phyloP scores from a whole-genome alignment of 352 stramenopile genomes.

The Globisporangium emineosum region DNA sequence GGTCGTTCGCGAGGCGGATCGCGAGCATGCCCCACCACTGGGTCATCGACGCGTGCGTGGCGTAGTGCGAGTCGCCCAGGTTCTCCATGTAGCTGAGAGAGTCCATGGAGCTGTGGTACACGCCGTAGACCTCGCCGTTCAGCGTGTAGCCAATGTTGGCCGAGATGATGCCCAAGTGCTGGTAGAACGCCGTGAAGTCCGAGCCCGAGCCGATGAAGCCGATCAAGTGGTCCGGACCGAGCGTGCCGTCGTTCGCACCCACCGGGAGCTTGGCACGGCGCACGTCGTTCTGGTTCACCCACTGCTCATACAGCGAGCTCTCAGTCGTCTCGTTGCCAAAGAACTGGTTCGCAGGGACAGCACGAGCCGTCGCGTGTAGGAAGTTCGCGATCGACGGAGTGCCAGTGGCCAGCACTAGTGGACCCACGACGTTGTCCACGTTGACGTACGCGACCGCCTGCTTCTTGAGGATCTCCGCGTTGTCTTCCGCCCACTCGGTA shows the following conservation, averaged over 20 bases:
- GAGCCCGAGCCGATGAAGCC: conserved; percentile 49
- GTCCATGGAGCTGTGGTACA: conserved; percentile 88
- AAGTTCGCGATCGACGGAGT: conserved; percentile 73
- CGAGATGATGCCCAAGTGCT: conserved; percentile 75
- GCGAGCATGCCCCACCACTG: conserved; percentile 64
- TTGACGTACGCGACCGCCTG: conserved; percentile 84
- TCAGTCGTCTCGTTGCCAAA: conserved; percentile 19
- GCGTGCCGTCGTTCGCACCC: conserved; percentile 23
- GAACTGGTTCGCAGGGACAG: conserved; percentile 54
- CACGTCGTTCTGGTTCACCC: conserved; percentile 13
- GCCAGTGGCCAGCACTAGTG: conserved; percentile 41
- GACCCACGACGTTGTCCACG: conserved; percentile 69
- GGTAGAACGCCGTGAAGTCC: conserved; percentile 75
- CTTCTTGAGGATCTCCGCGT: conserved; percentile 42
- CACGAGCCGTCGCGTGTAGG: conserved; percentile 44
- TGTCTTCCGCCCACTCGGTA: conserved; percentile 79
- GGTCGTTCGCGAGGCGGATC: conserved; percentile 49
- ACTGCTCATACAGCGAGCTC: conserved; percentile 39
- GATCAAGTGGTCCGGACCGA: conserved; percentile 37
- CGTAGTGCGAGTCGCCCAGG: conserved; percentile 54
- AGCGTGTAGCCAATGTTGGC: conserved; percentile 60
- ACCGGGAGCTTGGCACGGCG: conserved; percentile 19
- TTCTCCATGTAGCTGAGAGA: conserved; percentile 66
- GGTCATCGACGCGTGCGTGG: conserved; percentile 42
- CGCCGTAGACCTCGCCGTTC: conserved; percentile 39